Conservation (phyloP, 371 early-diverging fungal species). For the Dinochytrium kinnereticum region DNA sequence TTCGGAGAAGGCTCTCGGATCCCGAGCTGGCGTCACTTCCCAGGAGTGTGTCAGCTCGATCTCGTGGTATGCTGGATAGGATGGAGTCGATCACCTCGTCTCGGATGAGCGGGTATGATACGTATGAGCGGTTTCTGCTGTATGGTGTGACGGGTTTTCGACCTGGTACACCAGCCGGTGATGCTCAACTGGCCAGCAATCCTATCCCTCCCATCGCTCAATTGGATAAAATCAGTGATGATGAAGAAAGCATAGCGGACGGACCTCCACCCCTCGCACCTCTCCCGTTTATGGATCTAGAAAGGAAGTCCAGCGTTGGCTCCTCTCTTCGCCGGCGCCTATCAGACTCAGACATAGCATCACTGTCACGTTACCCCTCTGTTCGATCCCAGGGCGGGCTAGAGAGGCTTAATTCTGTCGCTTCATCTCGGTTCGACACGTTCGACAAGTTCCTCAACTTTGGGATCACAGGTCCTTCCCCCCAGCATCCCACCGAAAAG, state of each 20-base stretch:
- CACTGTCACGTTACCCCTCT: not conserved
- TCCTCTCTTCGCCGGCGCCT: constrained; percentile 8
- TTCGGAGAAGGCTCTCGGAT: not conserved
- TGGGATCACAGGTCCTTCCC: constrained; percentile 1
- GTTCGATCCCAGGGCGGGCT: not conserved
- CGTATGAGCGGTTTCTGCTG: not conserved
- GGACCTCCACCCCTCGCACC: constrained; percentile 7
- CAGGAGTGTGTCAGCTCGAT: not conserved
- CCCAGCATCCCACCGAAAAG: too few relatives aligned
- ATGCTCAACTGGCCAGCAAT: not conserved
- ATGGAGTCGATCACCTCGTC: not conserved
- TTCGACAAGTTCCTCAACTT: constrained; percentile 8
- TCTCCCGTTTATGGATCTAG: not conserved
- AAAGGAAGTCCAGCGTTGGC: not conserved
- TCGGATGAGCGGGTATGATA: not conserved
- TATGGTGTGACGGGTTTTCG: not conserved
- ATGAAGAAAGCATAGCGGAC: not conserved
- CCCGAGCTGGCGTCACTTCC: not conserved
- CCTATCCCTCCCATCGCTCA: too few relatives aligned
- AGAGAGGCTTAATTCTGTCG: not conserved
- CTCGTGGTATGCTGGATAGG: not conserved
- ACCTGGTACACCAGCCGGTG: not conserved
- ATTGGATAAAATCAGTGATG: not conserved
- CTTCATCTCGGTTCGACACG: constrained; percentile 3
- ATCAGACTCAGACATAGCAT: not conserved